Percentiles rank a stretch among this genome's conserved stretches.
phyloP scores from a whole-genome alignment of 345 rosid genomes.

The Noccaea caerulescens region DNA sequence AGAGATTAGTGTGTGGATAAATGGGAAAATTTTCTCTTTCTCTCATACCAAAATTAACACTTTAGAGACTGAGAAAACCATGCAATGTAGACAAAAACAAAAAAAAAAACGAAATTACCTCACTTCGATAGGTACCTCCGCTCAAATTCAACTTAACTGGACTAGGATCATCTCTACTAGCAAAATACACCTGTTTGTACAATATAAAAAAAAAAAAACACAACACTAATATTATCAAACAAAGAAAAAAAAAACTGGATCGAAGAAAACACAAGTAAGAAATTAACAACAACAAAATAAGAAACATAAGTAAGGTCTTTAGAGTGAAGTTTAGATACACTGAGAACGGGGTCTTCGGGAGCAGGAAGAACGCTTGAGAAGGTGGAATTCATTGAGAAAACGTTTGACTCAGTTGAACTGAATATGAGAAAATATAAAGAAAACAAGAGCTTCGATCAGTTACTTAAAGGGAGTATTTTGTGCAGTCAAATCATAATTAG shows the following conservation, averaged over 20 bases:
- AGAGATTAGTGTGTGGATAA: too few relatives aligned
- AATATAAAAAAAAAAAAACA: not conserved
- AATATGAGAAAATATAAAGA: too few relatives aligned
- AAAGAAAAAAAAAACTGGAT: not conserved
- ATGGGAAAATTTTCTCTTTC: too few relatives aligned
- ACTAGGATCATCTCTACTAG: not conserved
- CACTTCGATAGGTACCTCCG: not conserved
- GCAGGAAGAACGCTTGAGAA: too few relatives aligned
- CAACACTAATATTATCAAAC: not conserved
- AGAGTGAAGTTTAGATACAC: too few relatives aligned
- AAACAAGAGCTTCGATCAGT: not conserved
- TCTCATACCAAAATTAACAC: too few relatives aligned
- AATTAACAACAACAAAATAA: not conserved
- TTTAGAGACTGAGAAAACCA: not conserved
- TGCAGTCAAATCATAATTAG: not conserved
- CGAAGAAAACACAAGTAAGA: too few relatives aligned
- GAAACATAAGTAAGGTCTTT: not conserved
- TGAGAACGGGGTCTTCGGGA: too few relatives aligned
- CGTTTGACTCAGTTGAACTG: too few relatives aligned
- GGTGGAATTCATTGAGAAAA: too few relatives aligned
- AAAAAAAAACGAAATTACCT: not conserved
- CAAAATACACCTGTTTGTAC: not conserved
- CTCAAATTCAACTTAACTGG: not conserved
- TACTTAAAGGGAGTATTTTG: conserved; percentile 15
- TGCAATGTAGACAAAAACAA: not conserved